Percentiles rank a stretch among this genome's conserved stretches.
Evolutionary conservation across 2,329 filamentous ascomycete species (phyloP).

Genomic region (Ramularia endophylla): DNA sequence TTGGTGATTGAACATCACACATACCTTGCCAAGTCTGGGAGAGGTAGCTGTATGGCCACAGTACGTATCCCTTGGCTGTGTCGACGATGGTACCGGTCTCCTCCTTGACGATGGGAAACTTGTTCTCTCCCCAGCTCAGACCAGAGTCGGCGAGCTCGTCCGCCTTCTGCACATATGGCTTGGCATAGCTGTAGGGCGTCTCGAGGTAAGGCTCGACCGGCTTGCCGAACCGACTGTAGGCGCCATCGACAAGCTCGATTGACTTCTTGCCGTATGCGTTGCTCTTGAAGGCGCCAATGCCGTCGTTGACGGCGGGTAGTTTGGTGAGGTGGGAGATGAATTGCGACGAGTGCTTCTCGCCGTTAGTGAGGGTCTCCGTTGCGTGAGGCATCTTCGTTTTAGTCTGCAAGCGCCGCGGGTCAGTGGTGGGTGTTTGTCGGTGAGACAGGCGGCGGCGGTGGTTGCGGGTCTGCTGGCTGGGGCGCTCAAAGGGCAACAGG

Average conservation of each 20-base stretch:
- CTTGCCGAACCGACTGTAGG: conserved; percentile 70
- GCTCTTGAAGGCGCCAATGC: conserved; percentile 69
- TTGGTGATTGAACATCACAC: conserved; percentile 4
- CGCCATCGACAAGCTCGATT: conserved; percentile 65
- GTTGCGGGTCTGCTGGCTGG: background rate
- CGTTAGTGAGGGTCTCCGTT: conserved; percentile 43
- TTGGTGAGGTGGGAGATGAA: conserved; percentile 61
- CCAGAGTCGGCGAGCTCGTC: conserved; percentile 60
- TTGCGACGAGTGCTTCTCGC: conserved; percentile 44
- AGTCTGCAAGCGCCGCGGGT: conserved; percentile 1
- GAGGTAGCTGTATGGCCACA: conserved; percentile 43
- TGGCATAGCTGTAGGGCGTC: conserved; percentile 74
- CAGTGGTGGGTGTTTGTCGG: background rate
- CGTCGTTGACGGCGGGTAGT: conserved; percentile 77
- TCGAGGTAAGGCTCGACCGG: conserved; percentile 73
- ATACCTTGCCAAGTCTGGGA: conserved; percentile 29
- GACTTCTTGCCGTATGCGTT: conserved; percentile 82
- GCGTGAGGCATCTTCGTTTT: conserved; percentile 44
- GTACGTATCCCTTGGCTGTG: conserved; percentile 57
- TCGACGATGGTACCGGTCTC: conserved; percentile 50
- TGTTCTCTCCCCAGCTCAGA: conserved; percentile 43
- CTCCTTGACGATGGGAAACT: conserved; percentile 54
- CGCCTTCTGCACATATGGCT: conserved; percentile 76
- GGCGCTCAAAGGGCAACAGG: too few relatives aligned
- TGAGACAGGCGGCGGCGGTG: background rate